A percentile compares a stretch with the other conserved stretches of the same genome.
Evolutionary conservation across 2,329 filamentous ascomycete genomes (phyloP).

Genomic region (Acephala macrosclerotiorum): DNA sequence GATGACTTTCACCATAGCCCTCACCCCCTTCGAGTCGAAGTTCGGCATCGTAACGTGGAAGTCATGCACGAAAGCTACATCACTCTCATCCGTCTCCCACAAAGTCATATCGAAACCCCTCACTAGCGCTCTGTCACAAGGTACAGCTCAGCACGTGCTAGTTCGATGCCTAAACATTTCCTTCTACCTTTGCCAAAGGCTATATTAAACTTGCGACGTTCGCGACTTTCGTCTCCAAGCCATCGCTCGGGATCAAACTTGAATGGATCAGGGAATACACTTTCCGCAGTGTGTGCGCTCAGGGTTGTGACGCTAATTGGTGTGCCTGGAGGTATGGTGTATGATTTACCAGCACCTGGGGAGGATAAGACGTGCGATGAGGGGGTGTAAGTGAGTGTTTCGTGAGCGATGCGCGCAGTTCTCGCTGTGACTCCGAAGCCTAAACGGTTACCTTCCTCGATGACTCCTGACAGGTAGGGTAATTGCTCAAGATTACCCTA

Average conservation of each 20-base stretch:
- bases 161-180: constrained; percentile 28
- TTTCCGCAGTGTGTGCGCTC: constrained; percentile 18
- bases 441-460: not conserved
- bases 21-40: not conserved
- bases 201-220: constrained; percentile 46
- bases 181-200: constrained; percentile 27
- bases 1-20: not conserved
- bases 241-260: constrained; percentile 26
- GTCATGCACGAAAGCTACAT: not conserved
- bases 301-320: constrained; percentile 48
- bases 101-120: not conserved
- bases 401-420: not conserved
- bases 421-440: not conserved
- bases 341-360: not conserved
- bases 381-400: not conserved
- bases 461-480: not conserved
- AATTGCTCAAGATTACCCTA: not conserved
- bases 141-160: not conserved
- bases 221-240: constrained; percentile 41
- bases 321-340: constrained; percentile 40
- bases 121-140: not conserved
- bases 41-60: not conserved
- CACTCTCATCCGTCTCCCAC: constrained; percentile 3
- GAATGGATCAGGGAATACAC: constrained; percentile 20
- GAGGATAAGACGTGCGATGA: not conserved